Conservation (phyloP, 1,139 yeast genomes). For the Candida glucosophila region DNA sequence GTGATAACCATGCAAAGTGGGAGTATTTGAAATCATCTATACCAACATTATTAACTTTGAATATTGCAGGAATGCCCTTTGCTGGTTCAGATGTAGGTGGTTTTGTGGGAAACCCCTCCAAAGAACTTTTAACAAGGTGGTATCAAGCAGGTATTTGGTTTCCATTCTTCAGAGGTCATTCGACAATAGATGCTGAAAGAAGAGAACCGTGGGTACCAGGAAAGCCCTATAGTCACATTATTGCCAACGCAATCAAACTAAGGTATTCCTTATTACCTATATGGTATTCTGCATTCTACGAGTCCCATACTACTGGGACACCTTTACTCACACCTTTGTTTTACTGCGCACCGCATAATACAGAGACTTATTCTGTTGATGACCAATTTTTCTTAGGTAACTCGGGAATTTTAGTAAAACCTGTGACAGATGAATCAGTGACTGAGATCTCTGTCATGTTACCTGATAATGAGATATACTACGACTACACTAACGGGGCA, state of each 20-base stretch:
- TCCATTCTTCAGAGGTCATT: conserved; percentile 95
- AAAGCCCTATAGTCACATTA: conserved; percentile 60
- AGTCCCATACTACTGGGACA: conserved; percentile 49
- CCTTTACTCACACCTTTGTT: conserved; percentile 76
- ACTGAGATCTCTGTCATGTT: conserved; percentile 39
- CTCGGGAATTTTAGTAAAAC: conserved; percentile 71
- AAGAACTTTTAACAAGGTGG: conserved; percentile 83
- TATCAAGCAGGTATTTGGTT: conserved; percentile 93
- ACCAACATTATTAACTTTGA: conserved; percentile 81
- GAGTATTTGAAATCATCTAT: conserved; percentile 70
- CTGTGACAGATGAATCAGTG: conserved; percentile 58
- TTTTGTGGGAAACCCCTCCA: conserved; percentile 81
- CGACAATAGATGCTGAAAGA: conserved; percentile 86
- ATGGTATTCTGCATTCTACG: conserved; percentile 72
- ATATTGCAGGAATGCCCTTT: conserved; percentile 83
- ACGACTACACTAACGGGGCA: conserved; percentile 41
- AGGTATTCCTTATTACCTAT: conserved; percentile 74
- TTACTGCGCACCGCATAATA: conserved; percentile 51
- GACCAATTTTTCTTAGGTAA: conserved; percentile 78
- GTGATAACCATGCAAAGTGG: conserved; percentile 94
- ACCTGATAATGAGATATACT: conserved; percentile 60
- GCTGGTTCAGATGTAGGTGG: conserved; percentile 98
- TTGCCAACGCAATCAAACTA: conserved; percentile 61
- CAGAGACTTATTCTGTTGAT: conserved; percentile 51
- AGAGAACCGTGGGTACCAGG: conserved; percentile 89